These are phyloP conservation scores for Avena eriantha DNA, from an alignment of 176 grass and related monocot species.

Conservation along the genomic window DNA sequence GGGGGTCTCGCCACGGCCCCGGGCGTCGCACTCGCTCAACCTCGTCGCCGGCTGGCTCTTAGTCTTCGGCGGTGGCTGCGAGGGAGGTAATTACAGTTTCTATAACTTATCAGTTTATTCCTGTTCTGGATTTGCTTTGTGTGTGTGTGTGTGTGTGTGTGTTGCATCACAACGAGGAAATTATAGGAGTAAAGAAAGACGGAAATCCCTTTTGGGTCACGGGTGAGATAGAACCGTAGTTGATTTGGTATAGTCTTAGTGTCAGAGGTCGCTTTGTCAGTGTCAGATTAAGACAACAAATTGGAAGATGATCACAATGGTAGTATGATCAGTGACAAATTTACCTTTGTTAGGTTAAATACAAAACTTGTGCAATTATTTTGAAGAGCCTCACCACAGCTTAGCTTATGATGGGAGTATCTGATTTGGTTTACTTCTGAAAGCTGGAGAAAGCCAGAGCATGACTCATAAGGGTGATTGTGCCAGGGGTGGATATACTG, in stretches of 20 bases:
- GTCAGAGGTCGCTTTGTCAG: not conserved
- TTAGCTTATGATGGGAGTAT: slow-evolving; percentile 4
- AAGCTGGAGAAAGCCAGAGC: not conserved
- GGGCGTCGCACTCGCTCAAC: slow-evolving; percentile 94
- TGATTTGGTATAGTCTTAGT: not conserved
- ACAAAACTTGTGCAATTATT: not conserved
- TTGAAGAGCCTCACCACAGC: not conserved
- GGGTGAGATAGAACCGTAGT: not conserved
- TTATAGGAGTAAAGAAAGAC: not conserved
- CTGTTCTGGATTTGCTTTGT: slow-evolving; percentile 20
- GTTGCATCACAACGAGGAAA: not conserved
- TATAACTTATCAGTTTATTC: not conserved
- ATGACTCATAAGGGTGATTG: not conserved
- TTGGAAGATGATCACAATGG: not conserved
- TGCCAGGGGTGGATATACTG: not conserved
- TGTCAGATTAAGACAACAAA: slow-evolving; percentile 5
- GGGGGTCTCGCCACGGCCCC: slow-evolving; percentile 60
- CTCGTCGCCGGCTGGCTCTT: slow-evolving; percentile 83
- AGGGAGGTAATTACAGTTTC: slow-evolving; percentile 69
- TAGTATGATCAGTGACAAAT: not conserved
- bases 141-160: not conserved
- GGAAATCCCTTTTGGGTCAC: no score
- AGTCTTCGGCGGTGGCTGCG: slow-evolving; percentile 84
- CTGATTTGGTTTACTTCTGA: slow-evolving; percentile 1
- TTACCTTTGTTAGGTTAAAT: slow-evolving; percentile 10